Percentiles rank a stretch among this genome's conserved stretches.
Conservation (phyloP, 495 filamentous ascomycete species). For the Durotheca rogersii region DNA sequence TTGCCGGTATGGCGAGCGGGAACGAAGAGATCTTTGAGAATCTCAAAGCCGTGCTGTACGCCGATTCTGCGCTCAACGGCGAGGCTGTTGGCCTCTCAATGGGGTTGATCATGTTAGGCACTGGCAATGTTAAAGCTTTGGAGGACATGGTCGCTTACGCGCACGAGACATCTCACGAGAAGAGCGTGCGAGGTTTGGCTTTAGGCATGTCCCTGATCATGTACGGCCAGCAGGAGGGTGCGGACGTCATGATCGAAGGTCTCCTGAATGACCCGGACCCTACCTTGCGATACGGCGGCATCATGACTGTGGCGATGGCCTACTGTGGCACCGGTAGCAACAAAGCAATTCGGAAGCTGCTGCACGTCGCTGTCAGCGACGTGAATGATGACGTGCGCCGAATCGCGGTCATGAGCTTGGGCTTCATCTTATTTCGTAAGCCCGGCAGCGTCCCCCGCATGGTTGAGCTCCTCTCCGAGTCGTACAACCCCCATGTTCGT, state of each 20-base stretch:
- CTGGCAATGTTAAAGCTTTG: slow-evolving; percentile 84
- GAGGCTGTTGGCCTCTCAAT: slow-evolving; percentile 95
- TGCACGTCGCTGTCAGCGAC: slow-evolving; percentile 96
- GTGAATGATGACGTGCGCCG: slow-evolving; percentile 97
- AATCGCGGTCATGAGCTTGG: slow-evolving; percentile 96
- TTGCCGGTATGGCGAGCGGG: slow-evolving; percentile 96
- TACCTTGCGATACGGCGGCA: slow-evolving; percentile 92
- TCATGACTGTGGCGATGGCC: slow-evolving; percentile 96
- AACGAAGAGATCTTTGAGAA: slow-evolving; percentile 88
- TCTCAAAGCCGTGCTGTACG: slow-evolving; percentile 80
- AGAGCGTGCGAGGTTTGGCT: slow-evolving; percentile 93
- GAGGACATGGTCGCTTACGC: slow-evolving; percentile 97
- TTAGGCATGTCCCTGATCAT: slow-evolving; percentile 98
- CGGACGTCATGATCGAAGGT: slow-evolving; percentile 90
- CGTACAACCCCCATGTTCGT: slow-evolving; percentile 97
- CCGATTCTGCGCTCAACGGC: slow-evolving; percentile 92
- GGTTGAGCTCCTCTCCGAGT: slow-evolving; percentile 98
- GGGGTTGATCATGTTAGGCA: slow-evolving; percentile 96
- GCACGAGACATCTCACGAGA: slow-evolving; percentile 97
- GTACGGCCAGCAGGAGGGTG: slow-evolving; percentile 92
- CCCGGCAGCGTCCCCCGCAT: slow-evolving; percentile 95
- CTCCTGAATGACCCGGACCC: slow-evolving; percentile 93
- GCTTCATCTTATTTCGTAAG: slow-evolving; percentile 98
- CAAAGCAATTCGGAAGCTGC: slow-evolving; percentile 95
- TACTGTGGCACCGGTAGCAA: slow-evolving; percentile 98